A percentile compares a stretch with the other conserved stretches of the same genome.
phyloP scores from a whole-genome alignment of 2,329 filamentous ascomycete genomes.

The Xylaria sp. region DNA sequence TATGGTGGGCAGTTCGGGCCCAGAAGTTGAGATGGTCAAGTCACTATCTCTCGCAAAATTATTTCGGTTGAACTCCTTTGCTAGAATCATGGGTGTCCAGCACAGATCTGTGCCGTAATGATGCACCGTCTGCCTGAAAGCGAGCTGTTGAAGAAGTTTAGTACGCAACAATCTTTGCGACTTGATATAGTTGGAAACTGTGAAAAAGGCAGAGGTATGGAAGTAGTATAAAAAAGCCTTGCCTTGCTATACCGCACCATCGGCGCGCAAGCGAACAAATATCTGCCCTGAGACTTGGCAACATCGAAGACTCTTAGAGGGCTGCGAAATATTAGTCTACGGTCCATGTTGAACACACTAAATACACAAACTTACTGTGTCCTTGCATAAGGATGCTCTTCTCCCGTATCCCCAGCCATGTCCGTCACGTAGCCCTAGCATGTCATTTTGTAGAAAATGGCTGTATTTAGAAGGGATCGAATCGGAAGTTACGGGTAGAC shows the following conservation, averaged over 20 bases:
- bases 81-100: slow-evolving; percentile 79
- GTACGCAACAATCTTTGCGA: background rate
- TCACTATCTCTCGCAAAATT: slow-evolving; percentile 70
- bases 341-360: background rate
- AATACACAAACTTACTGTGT: slow-evolving; percentile 42
- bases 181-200: background rate
- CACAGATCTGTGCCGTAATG: slow-evolving; percentile 73
- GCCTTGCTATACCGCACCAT: slow-evolving; percentile 53
- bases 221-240: background rate
- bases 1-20: slow-evolving; percentile 67
- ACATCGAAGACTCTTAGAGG: slow-evolving; percentile 57
- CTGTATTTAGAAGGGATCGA: background rate
- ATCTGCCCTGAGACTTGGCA: slow-evolving; percentile 54
- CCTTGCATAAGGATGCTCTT: slow-evolving; percentile 38
- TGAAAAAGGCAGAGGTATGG: background rate
- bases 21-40: slow-evolving; percentile 67
- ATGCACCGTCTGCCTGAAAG: slow-evolving; percentile 74
- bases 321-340: slow-evolving; percentile 43
- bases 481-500: background rate
- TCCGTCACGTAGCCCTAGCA: slow-evolving; percentile 25
- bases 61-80: slow-evolving; percentile 75
- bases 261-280: slow-evolving; percentile 60
- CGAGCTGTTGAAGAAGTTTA: slow-evolving; percentile 54
- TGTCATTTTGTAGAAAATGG: slow-evolving; percentile 14
- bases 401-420: slow-evolving; percentile 41